phyloP scores from a whole-genome alignment of 2,329 filamentous ascomycete species.

The Coniochaeta sp. region DNA sequence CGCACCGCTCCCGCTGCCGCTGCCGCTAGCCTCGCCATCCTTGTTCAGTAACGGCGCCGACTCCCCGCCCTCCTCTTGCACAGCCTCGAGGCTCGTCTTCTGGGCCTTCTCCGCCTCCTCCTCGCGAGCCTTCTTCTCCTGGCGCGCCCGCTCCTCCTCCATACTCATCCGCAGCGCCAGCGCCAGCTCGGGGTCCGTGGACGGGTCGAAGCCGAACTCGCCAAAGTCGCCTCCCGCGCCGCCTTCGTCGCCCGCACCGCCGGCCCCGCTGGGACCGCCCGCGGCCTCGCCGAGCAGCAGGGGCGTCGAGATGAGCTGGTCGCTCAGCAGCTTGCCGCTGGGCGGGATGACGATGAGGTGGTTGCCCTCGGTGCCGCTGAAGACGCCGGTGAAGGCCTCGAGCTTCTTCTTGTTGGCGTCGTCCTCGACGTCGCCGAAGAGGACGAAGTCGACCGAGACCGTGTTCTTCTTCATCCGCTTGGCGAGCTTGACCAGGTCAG shows the following conservation, averaged over 20 bases:
- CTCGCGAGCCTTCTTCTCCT: conserved; percentile 77
- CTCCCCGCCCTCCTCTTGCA: conserved; percentile 69
- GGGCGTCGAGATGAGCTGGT: conserved; percentile 81
- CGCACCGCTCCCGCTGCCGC: no score
- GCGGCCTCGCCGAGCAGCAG: conserved; percentile 81
- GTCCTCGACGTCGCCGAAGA: conserved; percentile 90
- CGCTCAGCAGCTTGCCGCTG: conserved; percentile 84
- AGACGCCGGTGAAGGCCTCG: conserved; percentile 84
- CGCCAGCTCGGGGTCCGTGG: conserved; percentile 86
- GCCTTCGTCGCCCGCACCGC: conserved; percentile 50
- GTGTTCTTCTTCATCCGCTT: conserved; percentile 99
- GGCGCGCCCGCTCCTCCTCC: conserved; percentile 93
- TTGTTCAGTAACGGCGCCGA: conserved; percentile 54
- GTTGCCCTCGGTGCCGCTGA: conserved; percentile 87
- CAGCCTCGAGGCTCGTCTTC: conserved; percentile 55
- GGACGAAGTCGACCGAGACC: conserved; percentile 87
- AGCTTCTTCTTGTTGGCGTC: conserved; percentile 88
- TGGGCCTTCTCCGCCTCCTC: conserved; percentile 60
- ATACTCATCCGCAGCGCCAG: conserved; percentile 94
- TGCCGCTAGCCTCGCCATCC: conserved; percentile 56
- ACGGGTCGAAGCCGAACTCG: conserved; percentile 86
- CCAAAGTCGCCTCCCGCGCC: conserved; percentile 56
- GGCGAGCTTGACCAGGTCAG: conserved; percentile 78
- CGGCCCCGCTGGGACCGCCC: conserved; percentile 48
- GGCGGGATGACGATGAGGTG: conserved; percentile 87